A percentile compares a stretch with the other conserved stretches of the same genome.
Evolutionary conservation across 2,329 filamentous ascomycete genomes (phyloP).

Genomic region (Nemania diffusa): DNA sequence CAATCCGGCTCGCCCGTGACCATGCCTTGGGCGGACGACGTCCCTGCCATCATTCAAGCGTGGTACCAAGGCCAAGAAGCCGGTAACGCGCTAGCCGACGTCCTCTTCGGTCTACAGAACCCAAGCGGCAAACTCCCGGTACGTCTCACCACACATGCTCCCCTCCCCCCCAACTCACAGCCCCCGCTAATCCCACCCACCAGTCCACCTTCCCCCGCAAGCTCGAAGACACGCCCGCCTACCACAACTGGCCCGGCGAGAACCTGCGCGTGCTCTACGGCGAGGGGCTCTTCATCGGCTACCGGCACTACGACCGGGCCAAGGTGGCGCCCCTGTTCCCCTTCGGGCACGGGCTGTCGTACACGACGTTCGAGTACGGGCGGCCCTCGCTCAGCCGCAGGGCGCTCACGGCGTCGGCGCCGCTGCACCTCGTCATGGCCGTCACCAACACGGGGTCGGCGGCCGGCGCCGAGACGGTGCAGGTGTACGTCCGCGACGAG

Average conservation of each 20-base stretch:
- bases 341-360: conserved; percentile 79
- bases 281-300: conserved; percentile 78
- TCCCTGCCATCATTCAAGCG: conserved; percentile 74
- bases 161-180: conserved; percentile 12
- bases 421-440: conserved; percentile 59
- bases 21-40: conserved; percentile 75
- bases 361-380: conserved; percentile 75
- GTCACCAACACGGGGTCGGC: conserved; percentile 66
- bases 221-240: conserved; percentile 74
- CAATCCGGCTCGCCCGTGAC: conserved; percentile 75
- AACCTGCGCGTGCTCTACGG: conserved; percentile 75
- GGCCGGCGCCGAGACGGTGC: conserved; percentile 71
- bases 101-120: conserved; percentile 70
- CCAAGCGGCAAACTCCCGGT: conserved; percentile 76
- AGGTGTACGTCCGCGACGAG: conserved; percentile 73
- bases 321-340: conserved; percentile 71
- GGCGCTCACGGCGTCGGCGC: conserved; percentile 53
- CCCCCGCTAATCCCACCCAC: conserved; percentile 19
- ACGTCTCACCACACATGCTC: conserved; percentile 32
- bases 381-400: conserved; percentile 61
- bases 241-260: conserved; percentile 78
- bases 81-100: conserved; percentile 74
- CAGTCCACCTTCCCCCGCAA: conserved; percentile 72
- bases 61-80: conserved; percentile 79
- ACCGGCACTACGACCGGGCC: conserved; percentile 75